A percentile compares a stretch with the other conserved stretches of the same genome.
Evolutionary conservation across 108 stramenopile species (phyloP).

Genomic region (Conticribra weissflogii): DNA sequence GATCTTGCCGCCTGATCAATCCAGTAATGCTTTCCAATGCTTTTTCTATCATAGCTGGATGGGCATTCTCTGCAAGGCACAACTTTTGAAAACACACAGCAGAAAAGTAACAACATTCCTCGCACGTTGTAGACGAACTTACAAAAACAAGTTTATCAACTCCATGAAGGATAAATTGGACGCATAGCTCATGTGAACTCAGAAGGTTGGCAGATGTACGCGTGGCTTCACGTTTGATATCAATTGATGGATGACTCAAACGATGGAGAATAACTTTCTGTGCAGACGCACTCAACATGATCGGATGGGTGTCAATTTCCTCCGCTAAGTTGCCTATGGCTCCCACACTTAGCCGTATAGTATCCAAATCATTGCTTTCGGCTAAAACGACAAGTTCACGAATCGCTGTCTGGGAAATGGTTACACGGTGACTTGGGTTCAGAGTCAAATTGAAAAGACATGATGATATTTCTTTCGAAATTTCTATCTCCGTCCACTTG

Average conservation of each 20-base stretch:
- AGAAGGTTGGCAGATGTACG: slow-evolving; percentile 76
- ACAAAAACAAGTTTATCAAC: slow-evolving; percentile 63
- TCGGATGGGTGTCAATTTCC: slow-evolving; percentile 71
- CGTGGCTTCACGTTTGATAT: slow-evolving; percentile 81
- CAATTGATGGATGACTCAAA: slow-evolving; percentile 54
- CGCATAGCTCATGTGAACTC: slow-evolving; percentile 63
- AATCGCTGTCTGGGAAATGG: slow-evolving; percentile 57
- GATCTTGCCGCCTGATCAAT: slow-evolving; percentile 58
- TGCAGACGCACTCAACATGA: slow-evolving; percentile 4
- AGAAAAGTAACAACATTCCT: slow-evolving; percentile 78
- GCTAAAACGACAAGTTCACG: slow-evolving; percentile 51
- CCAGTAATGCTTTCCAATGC: slow-evolving; percentile 63
- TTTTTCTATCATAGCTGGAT: slow-evolving; percentile 50
- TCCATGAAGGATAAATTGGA: slow-evolving; percentile 60
- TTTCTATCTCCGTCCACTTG: slow-evolving; percentile 53
- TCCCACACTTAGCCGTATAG: slow-evolving; percentile 67
- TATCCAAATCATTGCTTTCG: slow-evolving; percentile 63
- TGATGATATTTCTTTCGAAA: slow-evolving; percentile 78
- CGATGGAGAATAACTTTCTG: slow-evolving; percentile 45
- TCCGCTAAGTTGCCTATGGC: slow-evolving; percentile 81
- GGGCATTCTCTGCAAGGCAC: slow-evolving; percentile 57
- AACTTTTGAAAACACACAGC: slow-evolving; percentile 79
- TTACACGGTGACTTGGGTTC: slow-evolving; percentile 54
- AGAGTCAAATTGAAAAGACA: slow-evolving; percentile 74
- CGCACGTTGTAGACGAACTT: slow-evolving; percentile 51